Evolutionary conservation across 75 land plant species (phyloP), one percentile per base, ranked within the genome.

Genomic region (Sequoiadendron giganteum): DNA sequence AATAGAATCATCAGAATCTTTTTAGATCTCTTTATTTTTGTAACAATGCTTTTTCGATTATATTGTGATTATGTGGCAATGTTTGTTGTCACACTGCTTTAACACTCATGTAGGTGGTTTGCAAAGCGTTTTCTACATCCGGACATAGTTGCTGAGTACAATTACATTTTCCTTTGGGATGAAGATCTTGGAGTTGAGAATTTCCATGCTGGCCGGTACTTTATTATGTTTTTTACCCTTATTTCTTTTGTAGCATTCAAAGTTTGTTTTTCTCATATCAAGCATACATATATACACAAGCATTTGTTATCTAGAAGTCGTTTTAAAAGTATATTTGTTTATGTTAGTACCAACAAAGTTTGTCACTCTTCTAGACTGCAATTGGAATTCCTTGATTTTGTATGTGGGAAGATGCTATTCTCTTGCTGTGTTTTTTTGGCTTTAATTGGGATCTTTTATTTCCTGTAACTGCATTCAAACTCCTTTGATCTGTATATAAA

Each of bases 111-210:
- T 88, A 97, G 99, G 99, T 96, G 98, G 99, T 97, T 95, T 97
- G 99, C 99, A 5, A 97, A 97, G 90, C 95, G 99, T 9, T 97
- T 97, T 87, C 88, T 97, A 84, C 97, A 97, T 88, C 99, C 99
- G 30, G 99, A 97, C 80, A 91, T 97, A 65, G 93, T 96, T 88
- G 88, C 91, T 32, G 93, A 93, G 34, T 97, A 97, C 83, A 88
- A 93, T 40, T 95, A 96, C 88, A 94, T 97, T 85, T 97, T 97
- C 65, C 92, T 96, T 14, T 97, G 99, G 99, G 99, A 97, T 88
- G 99, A 97, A 90, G 99, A 97, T 86, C 92, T 97, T 83, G 99
- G 96, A 87, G 98, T 97, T 18, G 94, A 96, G 40, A 76, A 97
- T 90, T 97, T 97, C 86, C 49, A 93, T 87, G 95, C 97, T n/a